phyloP scores from a whole-genome alignment of 768 basidiomycete species.

The Nidularia sp. region DNA sequence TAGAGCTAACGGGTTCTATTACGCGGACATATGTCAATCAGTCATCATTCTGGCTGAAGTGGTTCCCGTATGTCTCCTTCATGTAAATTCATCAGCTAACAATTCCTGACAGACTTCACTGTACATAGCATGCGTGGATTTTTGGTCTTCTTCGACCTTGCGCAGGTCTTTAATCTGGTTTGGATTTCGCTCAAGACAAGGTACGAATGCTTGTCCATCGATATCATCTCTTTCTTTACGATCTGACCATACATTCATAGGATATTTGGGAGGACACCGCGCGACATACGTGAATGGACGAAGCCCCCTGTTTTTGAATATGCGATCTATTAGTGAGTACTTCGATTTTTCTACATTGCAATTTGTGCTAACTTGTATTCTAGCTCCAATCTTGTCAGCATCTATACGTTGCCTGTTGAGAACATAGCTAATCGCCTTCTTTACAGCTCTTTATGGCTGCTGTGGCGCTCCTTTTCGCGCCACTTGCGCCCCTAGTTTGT shows the following conservation, averaged over 20 bases:
- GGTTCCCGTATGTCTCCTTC: slow-evolving; percentile 71
- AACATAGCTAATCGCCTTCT: slow-evolving; percentile 9
- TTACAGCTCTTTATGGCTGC: slow-evolving; percentile 77
- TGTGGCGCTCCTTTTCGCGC: slow-evolving; percentile 93
- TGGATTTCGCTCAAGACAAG: slow-evolving; percentile 82
- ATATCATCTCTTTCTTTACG: neutral
- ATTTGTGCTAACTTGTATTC: neutral
- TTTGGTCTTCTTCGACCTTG: slow-evolving; percentile 90
- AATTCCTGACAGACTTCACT: neutral
- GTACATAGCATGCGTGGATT: slow-evolving; percentile 79
- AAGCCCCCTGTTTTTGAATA: slow-evolving; percentile 89
- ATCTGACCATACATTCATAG: slow-evolving; percentile 24
- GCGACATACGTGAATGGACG: slow-evolving; percentile 88
- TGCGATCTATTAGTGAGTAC: slow-evolving; percentile 74
- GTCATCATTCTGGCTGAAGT: slow-evolving; percentile 89
- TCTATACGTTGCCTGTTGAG: neutral
- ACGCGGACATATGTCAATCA: slow-evolving; percentile 90
- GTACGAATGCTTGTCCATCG: slow-evolving; percentile 24
- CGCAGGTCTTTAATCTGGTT: slow-evolving; percentile 88
- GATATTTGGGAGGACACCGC: slow-evolving; percentile 84
- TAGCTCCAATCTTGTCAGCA: slow-evolving; percentile 55
- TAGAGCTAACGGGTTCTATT: slow-evolving; percentile 68
- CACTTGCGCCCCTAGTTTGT: slow-evolving; percentile 86
- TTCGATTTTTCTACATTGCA: slow-evolving; percentile 1
- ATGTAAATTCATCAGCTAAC: neutral